phyloP scores from a whole-genome alignment of 768 basidiomycete genomes.

The Lactarius hatsudake region DNA sequence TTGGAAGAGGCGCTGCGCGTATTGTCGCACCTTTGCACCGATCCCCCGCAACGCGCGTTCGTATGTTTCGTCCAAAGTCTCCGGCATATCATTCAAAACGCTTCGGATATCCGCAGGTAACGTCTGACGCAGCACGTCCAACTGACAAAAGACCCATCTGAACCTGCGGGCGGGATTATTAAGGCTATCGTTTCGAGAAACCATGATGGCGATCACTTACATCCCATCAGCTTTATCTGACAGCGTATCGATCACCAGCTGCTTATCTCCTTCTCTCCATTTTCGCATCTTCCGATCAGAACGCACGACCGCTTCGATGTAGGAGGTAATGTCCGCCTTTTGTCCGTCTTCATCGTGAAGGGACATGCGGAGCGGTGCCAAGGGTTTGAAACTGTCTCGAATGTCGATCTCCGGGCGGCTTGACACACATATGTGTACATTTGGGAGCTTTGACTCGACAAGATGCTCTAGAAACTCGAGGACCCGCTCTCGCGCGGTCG shows the following conservation, averaged over 20 bases:
- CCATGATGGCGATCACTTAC: not conserved
- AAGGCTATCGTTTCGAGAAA: not conserved
- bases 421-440: constrained; percentile 9
- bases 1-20: constrained; percentile 8
- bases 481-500: not conserved
- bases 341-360: constrained; percentile 5
- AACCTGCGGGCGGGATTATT: not conserved
- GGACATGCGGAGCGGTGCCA: not conserved
- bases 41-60: not conserved
- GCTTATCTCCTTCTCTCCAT: not conserved
- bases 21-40: not conserved
- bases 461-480: not conserved
- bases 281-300: not conserved
- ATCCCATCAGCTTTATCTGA: constrained; percentile 4
- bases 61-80: constrained; percentile 9
- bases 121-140: not conserved
- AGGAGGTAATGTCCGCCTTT: not conserved
- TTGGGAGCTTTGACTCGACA: not conserved
- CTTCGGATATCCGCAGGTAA: not conserved
- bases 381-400: not conserved
- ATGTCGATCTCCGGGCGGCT: constrained; percentile 12
- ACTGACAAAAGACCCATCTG: constrained; percentile 6
- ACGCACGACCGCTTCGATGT: not conserved
- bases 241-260: constrained; percentile 1
- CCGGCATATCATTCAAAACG: not conserved